Evolutionary conservation across 805 yeast genomes (phyloP).

Genomic region (Metschnikowia continentalis): DNA sequence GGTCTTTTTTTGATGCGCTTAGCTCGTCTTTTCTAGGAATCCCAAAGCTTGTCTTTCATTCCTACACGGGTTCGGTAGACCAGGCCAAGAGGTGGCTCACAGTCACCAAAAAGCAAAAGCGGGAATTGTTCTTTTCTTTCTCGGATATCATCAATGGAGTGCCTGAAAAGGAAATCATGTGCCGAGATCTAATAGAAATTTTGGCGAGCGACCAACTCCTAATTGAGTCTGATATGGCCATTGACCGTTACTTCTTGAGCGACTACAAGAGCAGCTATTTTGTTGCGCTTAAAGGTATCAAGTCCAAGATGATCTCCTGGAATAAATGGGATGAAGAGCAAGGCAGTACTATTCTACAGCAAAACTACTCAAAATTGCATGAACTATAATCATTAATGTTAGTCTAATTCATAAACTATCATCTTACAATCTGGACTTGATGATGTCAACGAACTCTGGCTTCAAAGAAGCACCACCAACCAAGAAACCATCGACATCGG

Average conservation of each 20-base stretch:
- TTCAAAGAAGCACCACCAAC: conserved; percentile 99
- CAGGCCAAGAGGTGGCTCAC: conserved; percentile 51
- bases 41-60: conserved; percentile 63
- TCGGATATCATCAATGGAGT: conserved; percentile 47
- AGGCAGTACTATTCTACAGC: not conserved
- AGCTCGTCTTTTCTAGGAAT: conserved; percentile 17
- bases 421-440: conserved; percentile 78
- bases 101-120: conserved; percentile 21
- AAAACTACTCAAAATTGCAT: not conserved
- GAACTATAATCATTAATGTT: not conserved
- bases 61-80: conserved; percentile 80
- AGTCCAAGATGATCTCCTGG: not conserved
- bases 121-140: conserved; percentile 47
- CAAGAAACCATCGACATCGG: conserved; percentile 95
- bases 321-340: not conserved
- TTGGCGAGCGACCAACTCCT: conserved; percentile 25
- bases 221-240: conserved; percentile 33
- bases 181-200: conserved; percentile 17
- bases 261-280: conserved; percentile 4
- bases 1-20: conserved; percentile 45
- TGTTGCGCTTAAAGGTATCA: conserved; percentile 6
- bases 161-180: conserved; percentile 22
- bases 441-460: conserved; percentile 94
- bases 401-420: not conserved
- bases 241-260: conserved; percentile 22